Conservation (phyloP, 345 rosid species). For the Pseudoturritis turrita region DNA sequence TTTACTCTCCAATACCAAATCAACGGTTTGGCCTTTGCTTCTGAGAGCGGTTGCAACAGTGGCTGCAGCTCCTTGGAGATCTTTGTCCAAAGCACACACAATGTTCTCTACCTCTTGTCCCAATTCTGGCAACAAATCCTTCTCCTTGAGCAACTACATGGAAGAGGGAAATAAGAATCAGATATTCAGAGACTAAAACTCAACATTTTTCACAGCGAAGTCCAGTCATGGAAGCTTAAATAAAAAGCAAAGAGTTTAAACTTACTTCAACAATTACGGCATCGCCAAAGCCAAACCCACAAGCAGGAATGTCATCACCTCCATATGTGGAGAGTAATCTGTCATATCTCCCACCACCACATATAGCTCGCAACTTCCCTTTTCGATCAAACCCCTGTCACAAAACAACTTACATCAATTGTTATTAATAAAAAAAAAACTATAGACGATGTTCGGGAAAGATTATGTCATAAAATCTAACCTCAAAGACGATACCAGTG, state of each 20-base stretch:
- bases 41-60: conserved; percentile 70
- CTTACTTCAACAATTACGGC: conserved; percentile 92
- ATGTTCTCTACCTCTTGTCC: conserved; percentile 64
- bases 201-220: background rate
- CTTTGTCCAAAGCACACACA: conserved; percentile 72
- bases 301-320: conserved; percentile 90
- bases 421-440: background rate
- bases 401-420: background rate
- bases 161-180: background rate
- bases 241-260: background rate
- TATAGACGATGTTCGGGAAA: background rate
- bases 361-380: conserved; percentile 85
- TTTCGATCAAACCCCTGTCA: conserved; percentile 77
- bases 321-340: conserved; percentile 82
- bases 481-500: conserved; percentile 98
- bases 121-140: conserved; percentile 62
- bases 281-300: conserved; percentile 98
- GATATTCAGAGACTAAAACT: background rate
- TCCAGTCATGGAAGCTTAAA: background rate
- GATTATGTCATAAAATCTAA: conserved; percentile 31
- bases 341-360: conserved; percentile 94
- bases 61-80: conserved; percentile 84
- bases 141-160: conserved; percentile 82
- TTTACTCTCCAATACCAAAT: conserved; percentile 81
- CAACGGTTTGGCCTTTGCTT: conserved; percentile 73